These are phyloP conservation scores for Wickerhamomyces silvicola DNA, from an alignment of 805 yeast genomes.

Conservation along the genomic window DNA sequence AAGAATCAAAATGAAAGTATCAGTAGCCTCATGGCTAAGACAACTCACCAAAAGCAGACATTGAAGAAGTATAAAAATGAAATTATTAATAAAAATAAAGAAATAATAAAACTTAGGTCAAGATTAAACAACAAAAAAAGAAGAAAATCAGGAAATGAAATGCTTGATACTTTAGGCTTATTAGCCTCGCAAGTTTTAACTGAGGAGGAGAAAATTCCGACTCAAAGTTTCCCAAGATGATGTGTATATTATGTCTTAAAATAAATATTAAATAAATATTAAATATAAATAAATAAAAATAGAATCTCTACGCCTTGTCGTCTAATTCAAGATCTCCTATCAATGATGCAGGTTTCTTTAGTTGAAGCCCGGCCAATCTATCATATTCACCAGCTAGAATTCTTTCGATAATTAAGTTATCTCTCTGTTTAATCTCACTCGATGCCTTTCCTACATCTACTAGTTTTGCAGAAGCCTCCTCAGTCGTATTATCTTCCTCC, in stretches of 20 bases:
- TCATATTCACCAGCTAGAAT: constrained; percentile 83
- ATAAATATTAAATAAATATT: neutral
- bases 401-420: constrained; percentile 73
- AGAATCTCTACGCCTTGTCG: neutral
- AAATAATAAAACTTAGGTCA: constrained; percentile 33
- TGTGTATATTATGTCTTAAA: constrained; percentile 1
- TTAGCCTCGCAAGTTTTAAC: constrained; percentile 48
- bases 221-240: constrained; percentile 6
- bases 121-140: constrained; percentile 8
- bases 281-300: constrained; percentile 1
- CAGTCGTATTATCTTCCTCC: constrained; percentile 52
- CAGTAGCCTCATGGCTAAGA: constrained; percentile 30
- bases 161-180: constrained; percentile 45
- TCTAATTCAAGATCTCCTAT: constrained; percentile 7
- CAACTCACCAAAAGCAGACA: constrained; percentile 34
- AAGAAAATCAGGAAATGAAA: constrained; percentile 14
- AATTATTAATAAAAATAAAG: constrained; percentile 37
- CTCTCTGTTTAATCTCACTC: constrained; percentile 59
- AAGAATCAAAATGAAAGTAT: constrained; percentile 25
- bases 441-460: constrained; percentile 33
- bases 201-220: constrained; percentile 22
- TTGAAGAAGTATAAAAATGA: constrained; percentile 39
- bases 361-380: constrained; percentile 52
- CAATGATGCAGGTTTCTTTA: constrained; percentile 24
- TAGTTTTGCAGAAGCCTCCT: constrained; percentile 40